Base-by-base conservation (phyloP, 257 asterid species). In the Ilex asprella region DNA sequence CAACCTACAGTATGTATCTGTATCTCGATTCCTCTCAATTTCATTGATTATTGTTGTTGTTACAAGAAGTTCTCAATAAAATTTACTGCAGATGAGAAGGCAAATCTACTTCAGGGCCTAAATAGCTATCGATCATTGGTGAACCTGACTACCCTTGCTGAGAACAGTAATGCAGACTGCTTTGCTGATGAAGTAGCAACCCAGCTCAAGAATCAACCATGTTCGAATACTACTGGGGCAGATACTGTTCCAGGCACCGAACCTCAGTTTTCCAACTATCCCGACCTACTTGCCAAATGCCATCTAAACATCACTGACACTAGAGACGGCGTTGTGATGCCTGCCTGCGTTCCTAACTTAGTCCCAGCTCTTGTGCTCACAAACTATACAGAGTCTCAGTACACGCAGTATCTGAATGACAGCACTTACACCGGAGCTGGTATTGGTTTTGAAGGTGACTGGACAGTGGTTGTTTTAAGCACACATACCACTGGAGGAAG, bases 331-430 rank as follows among this genome's bases (percentile, higher is more conserved):
- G 82, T 75, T 32, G 77, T 91, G 59, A 9, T 91, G 81, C 97
- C 95, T 29, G 91, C 92, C 5, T 91, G 97, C 69, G 86, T 88
- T 54, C 98, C 95, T 59, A 72, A 72, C 56, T 95, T 91, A 14
- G 80, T 73, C 6, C 68, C 77, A 2, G 15, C 39, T 58, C 80
- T 86, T 10, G 95, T 91, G 13, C 84, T 83, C 8, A 70, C 94
- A 61, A 91, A 91, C 69, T 91, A 73, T 61, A 91, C 97, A 0
- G 55, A 39, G 68, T 81, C 96, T 0, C 88, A 75, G 67, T 91
- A 91, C 79, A 62, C 97, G 0, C 39, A 27, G 9, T 70, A 68
- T 67, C 67, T 91, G 58, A 91, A 88, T 16, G 90, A 79, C 66
- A 72, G 91, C 15, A 74, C 77, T 68, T 91, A 15, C 11, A 50